Percentiles rank a stretch among this genome's conserved stretches.
These are phyloP conservation scores for Rhizopogon vesiculosus DNA, from an alignment of 768 basidiomycete species.

Conservation along the genomic window DNA sequence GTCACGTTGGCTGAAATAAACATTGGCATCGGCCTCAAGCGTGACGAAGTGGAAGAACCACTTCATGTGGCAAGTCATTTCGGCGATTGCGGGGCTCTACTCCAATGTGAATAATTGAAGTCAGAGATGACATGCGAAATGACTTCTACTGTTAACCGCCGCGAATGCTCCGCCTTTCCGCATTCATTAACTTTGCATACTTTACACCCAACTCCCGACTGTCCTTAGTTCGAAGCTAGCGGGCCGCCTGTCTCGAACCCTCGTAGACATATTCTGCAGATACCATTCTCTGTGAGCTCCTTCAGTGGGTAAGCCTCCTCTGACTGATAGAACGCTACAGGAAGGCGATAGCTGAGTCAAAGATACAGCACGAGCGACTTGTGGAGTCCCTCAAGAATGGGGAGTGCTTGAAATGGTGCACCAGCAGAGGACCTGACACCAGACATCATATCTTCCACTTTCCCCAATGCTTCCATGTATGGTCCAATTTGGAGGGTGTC, in stretches of 20 bases:
- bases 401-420: conserved; percentile 10
- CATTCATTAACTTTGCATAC: background rate
- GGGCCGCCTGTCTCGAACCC: background rate
- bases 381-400: conserved; percentile 70
- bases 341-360: conserved; percentile 76
- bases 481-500: conserved; percentile 16
- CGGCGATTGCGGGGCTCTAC: too few relatives aligned
- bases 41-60: too few relatives aligned
- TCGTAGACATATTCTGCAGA: conserved; percentile 37
- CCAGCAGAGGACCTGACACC: background rate
- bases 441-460: conserved; percentile 21
- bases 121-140: too few relatives aligned
- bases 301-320: conserved; percentile 50
- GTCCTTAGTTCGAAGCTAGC: background rate
- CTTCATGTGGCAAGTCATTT: too few relatives aligned
- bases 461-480: conserved; percentile 14
- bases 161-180: background rate
- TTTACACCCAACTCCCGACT: background rate
- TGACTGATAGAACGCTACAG: conserved; percentile 61
- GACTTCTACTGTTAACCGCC: background rate
- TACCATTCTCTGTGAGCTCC: conserved; percentile 61
- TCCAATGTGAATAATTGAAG: too few relatives aligned
- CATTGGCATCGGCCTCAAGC: too few relatives aligned
- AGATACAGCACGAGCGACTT: conserved; percentile 73
- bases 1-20: too few relatives aligned